Conservation (phyloP, 139 green algal species). For the Yamagishiella unicocca region DNA sequence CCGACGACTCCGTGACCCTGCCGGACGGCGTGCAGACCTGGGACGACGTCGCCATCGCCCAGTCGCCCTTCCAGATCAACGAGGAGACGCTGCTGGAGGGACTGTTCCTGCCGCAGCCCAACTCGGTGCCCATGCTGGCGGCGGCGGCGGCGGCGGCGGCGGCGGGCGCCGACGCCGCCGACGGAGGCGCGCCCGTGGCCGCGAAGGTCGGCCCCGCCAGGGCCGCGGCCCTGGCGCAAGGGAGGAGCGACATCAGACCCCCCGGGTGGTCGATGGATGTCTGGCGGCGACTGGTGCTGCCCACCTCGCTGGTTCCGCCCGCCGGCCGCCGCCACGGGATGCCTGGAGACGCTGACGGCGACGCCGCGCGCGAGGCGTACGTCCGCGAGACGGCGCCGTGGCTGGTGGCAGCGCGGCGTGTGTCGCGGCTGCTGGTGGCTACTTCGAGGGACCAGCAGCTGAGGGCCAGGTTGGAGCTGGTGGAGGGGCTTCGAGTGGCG, state of each 20-base stretch:
- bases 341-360: constrained; percentile 8
- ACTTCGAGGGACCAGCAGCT: background rate
- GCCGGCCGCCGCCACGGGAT: constrained; percentile 16
- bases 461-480: background rate
- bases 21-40: background rate
- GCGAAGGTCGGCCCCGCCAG: background rate
- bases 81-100: constrained; percentile 11
- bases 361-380: constrained; percentile 32
- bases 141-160: background rate
- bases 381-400: background rate
- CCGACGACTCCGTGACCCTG: background rate
- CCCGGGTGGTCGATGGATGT: no score
- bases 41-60: background rate
- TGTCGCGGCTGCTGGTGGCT: background rate
- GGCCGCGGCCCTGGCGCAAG: no score
- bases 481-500: background rate
- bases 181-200: background rate
- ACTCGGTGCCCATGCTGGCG: background rate
- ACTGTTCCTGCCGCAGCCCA: background rate
- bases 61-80: background rate
- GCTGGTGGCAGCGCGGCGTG: background rate
- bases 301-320: background rate
- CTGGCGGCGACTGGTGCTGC: background rate
- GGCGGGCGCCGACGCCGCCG: background rate
- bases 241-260: no score